Evolutionary conservation across 352 stramenopile genomes (phyloP).

Genomic region (Phytophthora citrophthora): DNA sequence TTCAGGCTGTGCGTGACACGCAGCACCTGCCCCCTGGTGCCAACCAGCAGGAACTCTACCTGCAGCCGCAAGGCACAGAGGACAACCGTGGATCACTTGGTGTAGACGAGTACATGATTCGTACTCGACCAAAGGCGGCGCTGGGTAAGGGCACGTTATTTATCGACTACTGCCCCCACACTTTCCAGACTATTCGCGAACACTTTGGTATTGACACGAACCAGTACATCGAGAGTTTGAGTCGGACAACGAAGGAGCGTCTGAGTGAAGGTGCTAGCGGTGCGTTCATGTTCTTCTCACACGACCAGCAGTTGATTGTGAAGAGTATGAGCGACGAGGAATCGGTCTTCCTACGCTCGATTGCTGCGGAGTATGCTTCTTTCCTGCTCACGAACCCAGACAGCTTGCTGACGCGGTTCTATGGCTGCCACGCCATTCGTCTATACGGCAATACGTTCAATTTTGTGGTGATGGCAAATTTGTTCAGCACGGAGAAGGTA

Average conservation of each 20-base stretch:
- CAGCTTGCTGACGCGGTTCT: conserved; percentile 84
- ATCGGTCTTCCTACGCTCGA: conserved; percentile 79
- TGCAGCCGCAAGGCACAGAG: conserved; percentile 80
- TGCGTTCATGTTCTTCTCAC: conserved; percentile 91
- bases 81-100: conserved; percentile 78
- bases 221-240: conserved; percentile 86
- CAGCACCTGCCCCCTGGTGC: conserved; percentile 71
- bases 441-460: conserved; percentile 91
- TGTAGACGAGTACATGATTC: conserved; percentile 88
- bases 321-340: conserved; percentile 92
- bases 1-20: conserved; percentile 81
- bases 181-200: conserved; percentile 87
- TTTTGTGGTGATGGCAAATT: conserved; percentile 90
- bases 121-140: conserved; percentile 72
- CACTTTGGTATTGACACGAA: conserved; percentile 86
- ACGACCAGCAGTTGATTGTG: conserved; percentile 89
- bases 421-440: conserved; percentile 84
- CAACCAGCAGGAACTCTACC: conserved; percentile 79
- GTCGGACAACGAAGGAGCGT: conserved; percentile 84
- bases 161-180: conserved; percentile 87
- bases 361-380: conserved; percentile 81
- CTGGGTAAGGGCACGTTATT: conserved; percentile 85
- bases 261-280: conserved; percentile 87
- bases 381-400: conserved; percentile 86
- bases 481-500: conserved; percentile 85